A percentile compares a stretch with the other conserved stretches of the same genome.
Conservation (phyloP, 495 filamentous ascomycete genomes). For the Aspergillus ellipticus region DNA sequence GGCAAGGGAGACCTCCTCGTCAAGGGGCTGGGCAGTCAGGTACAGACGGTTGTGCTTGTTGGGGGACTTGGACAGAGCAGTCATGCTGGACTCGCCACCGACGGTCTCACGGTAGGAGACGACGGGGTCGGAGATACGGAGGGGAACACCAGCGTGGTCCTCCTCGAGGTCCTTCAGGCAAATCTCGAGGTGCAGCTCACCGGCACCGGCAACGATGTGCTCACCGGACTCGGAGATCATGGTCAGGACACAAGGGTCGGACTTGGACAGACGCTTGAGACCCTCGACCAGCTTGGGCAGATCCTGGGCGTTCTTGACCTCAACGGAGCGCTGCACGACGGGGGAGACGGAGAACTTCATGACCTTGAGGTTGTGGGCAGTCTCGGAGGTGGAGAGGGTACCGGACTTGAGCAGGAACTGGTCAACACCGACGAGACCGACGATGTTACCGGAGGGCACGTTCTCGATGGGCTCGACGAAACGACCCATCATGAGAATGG, state of each 20-base stretch:
- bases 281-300: slow-evolving; percentile 99
- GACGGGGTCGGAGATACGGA: slow-evolving; percentile 94
- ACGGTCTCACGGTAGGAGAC: slow-evolving; percentile 98
- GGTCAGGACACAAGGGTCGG: slow-evolving; percentile 95
- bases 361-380: slow-evolving; percentile 99
- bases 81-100: slow-evolving; percentile 74
- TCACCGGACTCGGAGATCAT: slow-evolving; percentile 87
- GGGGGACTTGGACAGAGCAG: slow-evolving; percentile 97
- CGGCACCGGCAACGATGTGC: slow-evolving; percentile 98
- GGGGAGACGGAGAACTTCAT: slow-evolving; percentile 99
- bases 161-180: slow-evolving; percentile 99
- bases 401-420: slow-evolving; percentile 99
- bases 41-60: slow-evolving; percentile 99
- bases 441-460: slow-evolving; percentile 98
- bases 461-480: slow-evolving; percentile 99
- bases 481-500: slow-evolving; percentile 99
- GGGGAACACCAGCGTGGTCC: slow-evolving; percentile 97
- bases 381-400: slow-evolving; percentile 95
- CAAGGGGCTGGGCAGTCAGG: slow-evolving; percentile 82
- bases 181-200: slow-evolving; percentile 99
- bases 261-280: slow-evolving; percentile 99
- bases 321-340: slow-evolving; percentile 96
- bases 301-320: slow-evolving; percentile 99
- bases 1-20: slow-evolving; percentile 82
- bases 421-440: slow-evolving; percentile 97